Base-by-base conservation (phyloP, 768 basidiomycete species). In the Tylopilus vinaceipallidus region DNA sequence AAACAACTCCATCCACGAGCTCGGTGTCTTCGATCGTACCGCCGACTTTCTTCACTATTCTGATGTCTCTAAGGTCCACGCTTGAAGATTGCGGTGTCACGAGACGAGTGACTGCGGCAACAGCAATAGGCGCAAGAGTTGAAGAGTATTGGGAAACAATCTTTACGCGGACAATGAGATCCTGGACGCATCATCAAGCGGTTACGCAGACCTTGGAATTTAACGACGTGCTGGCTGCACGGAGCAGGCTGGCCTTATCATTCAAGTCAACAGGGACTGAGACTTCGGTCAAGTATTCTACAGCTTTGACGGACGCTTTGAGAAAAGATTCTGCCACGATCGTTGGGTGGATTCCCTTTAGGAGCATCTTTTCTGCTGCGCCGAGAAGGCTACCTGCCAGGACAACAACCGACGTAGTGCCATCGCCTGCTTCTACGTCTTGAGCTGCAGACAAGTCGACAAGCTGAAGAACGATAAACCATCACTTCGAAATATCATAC, bases 21-120 rank as follows among this genome's bases (percentile, higher is more conserved):
- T 98, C 94, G 3, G 97, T 98, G 68, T 99, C 97, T 69, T 99
- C 97, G 54, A 99, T 99, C 2, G 97, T 98, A 36, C 97, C 97
- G 19, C 97, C 97, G 43, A 98, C 91, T 69, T 98, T 98, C 75
- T 95, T 98, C 44, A 99, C 94, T 56, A 99, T 78, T 27, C 97
- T 86, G 64, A 98, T 86, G 69, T 99, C 97, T 51, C 93, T 81
- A 20, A 99, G 83, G 70, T 99, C 97, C 44, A 99, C 97, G 62
- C 93, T 98, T 10, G 90, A 88, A 4, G 95, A 95, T 6, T 86
- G 84, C 1, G 91, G 79, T 0, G 91, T 91, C 40, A 91, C 84
- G 34, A 99, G 81, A 52, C 94, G 89, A 19, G 88, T 91, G 35
- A 99, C 97, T 24, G 95, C 94, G 45, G 84, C 79, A n/a, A 99